Conservation (phyloP, 192 early-diverging fungal species). For the Phycomyces blakesleeanus region DNA sequence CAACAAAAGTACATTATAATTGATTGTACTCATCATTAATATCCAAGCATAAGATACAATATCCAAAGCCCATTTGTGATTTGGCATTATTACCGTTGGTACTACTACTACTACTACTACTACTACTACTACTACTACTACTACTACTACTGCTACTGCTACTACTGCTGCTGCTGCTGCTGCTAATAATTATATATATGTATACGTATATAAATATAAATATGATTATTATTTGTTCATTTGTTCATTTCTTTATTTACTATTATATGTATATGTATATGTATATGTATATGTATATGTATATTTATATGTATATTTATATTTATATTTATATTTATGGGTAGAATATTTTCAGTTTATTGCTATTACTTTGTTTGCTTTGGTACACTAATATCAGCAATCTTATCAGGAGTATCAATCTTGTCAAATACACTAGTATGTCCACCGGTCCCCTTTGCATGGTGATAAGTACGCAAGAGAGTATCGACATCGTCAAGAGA, state of each 20-base stretch:
- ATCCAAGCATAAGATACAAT: too few relatives aligned
- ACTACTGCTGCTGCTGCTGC: too few relatives aligned
- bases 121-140: too few relatives aligned
- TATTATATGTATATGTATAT: neutral
- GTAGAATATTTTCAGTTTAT: too few relatives aligned
- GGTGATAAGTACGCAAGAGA: conserved; percentile 71
- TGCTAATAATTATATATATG: too few relatives aligned
- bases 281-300: neutral
- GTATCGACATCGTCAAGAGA: conserved; percentile 92
- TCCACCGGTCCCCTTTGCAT: conserved; percentile 56
- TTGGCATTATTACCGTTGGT: too few relatives aligned
- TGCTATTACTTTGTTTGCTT: neutral
- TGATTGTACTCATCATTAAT: too few relatives aligned
- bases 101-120: too few relatives aligned
- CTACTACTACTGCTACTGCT: too few relatives aligned
- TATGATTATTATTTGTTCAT: neutral
- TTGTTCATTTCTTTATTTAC: neutral
- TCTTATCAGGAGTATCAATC: conserved; percentile 52
- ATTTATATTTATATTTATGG: neutral
- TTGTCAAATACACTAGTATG: conserved; percentile 44
- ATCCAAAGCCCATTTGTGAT: too few relatives aligned
- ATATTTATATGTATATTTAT: neutral
- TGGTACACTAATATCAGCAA: conserved; percentile 22
- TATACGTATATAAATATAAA: too few relatives aligned
- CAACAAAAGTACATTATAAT: too few relatives aligned